Base-by-base conservation (phyloP, 352 stramenopile species). In the Pilasporangium apinafurcum region DNA sequence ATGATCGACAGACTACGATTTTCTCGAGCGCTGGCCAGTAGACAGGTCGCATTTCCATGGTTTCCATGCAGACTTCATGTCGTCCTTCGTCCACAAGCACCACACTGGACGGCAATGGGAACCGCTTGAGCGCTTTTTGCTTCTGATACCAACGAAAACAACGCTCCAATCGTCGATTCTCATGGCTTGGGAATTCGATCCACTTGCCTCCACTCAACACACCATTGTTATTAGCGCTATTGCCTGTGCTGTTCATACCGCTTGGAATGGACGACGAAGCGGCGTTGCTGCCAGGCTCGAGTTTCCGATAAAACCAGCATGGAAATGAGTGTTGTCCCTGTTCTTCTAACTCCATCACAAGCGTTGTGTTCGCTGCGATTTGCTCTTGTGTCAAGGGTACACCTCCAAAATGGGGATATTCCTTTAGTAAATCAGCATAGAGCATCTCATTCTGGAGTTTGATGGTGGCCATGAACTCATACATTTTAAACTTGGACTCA, bases 371-470 rank as follows among this genome's bases (percentile, higher is more conserved):
- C 1, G 55, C 53, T 10, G 52, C 45, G 3, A 86, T 50, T 36
- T 85, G 54, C 4, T 73, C 34, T 1, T 50, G 22, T 0, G 53
- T 62, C 5, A 92, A 42, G 4, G 75, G 75, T 1, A 83, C 54
- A 29, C 79, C 79, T 9, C 48, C 59, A 8, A 57, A 68, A 22
- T 65, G 48, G 0, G 76, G 76, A 31, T 72, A 86, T 28, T 65
- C 64, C 9, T 57, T 61, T 27, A 84, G 62, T 22, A 92, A 31
- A 40, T 92, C 80, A 0, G 30, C 39, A 37, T 87, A 92, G 16
- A 92, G 61, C 73, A 87, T 87, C 56, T 90, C 80, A 38, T 90
- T 92, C 53, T 92, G 80, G 42, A 89, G 44, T 39, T 83, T 81
- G 65, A 92, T 86, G 18, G 65, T 86, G 36, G 78, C 68, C 51